phyloP scores from a whole-genome alignment of 2,329 filamentous ascomycete genomes.

The Helotiales sp. region DNA sequence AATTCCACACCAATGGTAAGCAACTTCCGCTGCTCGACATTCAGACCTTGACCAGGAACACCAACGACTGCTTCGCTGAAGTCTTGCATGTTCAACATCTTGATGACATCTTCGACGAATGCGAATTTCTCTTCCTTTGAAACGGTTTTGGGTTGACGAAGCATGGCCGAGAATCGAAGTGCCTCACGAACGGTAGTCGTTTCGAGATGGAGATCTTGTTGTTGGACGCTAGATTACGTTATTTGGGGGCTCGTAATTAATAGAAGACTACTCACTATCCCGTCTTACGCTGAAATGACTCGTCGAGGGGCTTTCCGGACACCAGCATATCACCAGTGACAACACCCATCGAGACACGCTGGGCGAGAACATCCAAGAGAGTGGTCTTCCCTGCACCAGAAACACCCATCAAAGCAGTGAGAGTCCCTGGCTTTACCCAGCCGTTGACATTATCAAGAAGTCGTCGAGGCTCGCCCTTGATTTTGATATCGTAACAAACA shows the following conservation, averaged over 20 bases:
- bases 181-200: constrained; percentile 85
- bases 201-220: constrained; percentile 86
- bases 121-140: constrained; percentile 76
- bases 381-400: constrained; percentile 87
- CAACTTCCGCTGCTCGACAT: constrained; percentile 70
- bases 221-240: too few species aligned
- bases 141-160: constrained; percentile 78
- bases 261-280: too few species aligned
- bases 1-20: constrained; percentile 96
- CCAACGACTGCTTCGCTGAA: constrained; percentile 91
- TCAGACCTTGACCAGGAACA: constrained; percentile 84
- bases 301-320: constrained; percentile 33
- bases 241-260: too few species aligned
- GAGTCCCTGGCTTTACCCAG: constrained; percentile 72
- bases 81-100: constrained; percentile 85
- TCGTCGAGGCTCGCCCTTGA: constrained; percentile 62
- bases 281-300: constrained; percentile 87
- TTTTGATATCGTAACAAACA: constrained; percentile 73
- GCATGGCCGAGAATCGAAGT: constrained; percentile 79
- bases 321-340: constrained; percentile 77
- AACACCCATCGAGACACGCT: constrained; percentile 85
- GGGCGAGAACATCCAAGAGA: constrained; percentile 75
- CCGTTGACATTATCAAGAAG: constrained; percentile 70
- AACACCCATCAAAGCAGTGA: constrained; percentile 70
- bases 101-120: constrained; percentile 91